Conservation (phyloP, 371 early-diverging fungal species). For the Mucor indicus region DNA sequence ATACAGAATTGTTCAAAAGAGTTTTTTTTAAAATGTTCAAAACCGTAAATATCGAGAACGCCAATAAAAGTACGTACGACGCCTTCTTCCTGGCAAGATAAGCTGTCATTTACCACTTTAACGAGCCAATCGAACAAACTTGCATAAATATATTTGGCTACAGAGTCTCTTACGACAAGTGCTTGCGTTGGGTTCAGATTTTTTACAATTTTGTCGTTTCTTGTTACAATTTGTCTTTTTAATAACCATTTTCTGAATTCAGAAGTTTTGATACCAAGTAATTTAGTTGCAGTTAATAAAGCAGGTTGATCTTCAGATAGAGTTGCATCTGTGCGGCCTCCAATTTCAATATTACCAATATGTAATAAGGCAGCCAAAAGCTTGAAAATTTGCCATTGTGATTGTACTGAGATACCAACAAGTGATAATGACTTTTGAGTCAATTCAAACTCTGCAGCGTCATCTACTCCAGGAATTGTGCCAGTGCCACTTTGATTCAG, state of each 20-base stretch:
- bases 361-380: conserved; percentile 90
- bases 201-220: conserved; percentile 85
- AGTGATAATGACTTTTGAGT: conserved; percentile 84
- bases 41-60: conserved; percentile 96
- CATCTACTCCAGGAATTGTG: conserved; percentile 86
- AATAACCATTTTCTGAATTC: conserved; percentile 90
- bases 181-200: conserved; percentile 76
- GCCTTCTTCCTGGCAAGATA: conserved; percentile 54
- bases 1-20: conserved; percentile 99
- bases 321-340: conserved; percentile 64
- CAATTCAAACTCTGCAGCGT: conserved; percentile 84
- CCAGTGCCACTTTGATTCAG: conserved; percentile 83
- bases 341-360: conserved; percentile 89
- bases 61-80: conserved; percentile 77
- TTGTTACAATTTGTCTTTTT: conserved; percentile 84
- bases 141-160: conserved; percentile 92
- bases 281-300: conserved; percentile 56
- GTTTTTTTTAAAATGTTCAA: conserved; percentile 96
- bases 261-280: conserved; percentile 71
- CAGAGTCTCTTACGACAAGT: conserved; percentile 82
- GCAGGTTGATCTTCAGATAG: conserved; percentile 76
- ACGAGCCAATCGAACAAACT: conserved; percentile 95
- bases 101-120: conserved; percentile 72
- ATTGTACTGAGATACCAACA: conserved; percentile 80
- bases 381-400: conserved; percentile 89